These are phyloP conservation scores for Graphilbum ipis-grandicollis DNA, from an alignment of 2,329 filamentous ascomycete species.

Conservation along the genomic window DNA sequence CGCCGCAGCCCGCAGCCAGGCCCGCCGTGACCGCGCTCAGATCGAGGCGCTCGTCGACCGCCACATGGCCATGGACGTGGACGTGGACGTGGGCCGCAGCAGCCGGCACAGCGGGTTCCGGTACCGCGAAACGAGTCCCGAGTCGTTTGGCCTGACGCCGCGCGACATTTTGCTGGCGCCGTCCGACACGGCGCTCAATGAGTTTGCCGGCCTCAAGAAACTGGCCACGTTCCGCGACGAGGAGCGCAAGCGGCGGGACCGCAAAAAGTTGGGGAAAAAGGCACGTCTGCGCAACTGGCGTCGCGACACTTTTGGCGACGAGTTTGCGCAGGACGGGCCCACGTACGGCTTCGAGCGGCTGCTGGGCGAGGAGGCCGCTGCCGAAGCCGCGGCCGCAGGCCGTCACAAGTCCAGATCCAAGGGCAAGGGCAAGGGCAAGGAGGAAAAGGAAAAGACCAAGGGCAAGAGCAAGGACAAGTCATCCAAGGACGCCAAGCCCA, in stretches of 20 bases:
- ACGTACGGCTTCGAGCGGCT: constrained; percentile 36
- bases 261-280: constrained; percentile 84
- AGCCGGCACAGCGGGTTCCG: constrained; percentile 41
- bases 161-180: constrained; percentile 82
- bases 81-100: neutral
- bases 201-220: constrained; percentile 89
- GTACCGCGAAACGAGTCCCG: constrained; percentile 87
- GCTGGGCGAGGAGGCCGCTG: constrained; percentile 5
- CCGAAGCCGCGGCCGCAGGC: constrained; percentile 11
- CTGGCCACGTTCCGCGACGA: constrained; percentile 74
- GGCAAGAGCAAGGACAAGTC: constrained; percentile 15
- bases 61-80: constrained; percentile 51
- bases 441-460: constrained; percentile 18
- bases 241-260: constrained; percentile 78
- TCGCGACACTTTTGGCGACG: constrained; percentile 41
- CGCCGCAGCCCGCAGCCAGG: constrained; percentile 39
- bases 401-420: constrained; percentile 2
- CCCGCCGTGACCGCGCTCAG: constrained; percentile 65
- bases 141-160: constrained; percentile 74
- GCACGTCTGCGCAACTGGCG: constrained; percentile 77
- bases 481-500: neutral
- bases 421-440: constrained; percentile 16
- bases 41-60: constrained; percentile 77
- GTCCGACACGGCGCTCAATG: constrained; percentile 69
- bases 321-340: constrained; percentile 37